These are phyloP conservation scores for Populus davidiana DNA, from an alignment of 345 rosid species.

Conservation along the genomic window DNA sequence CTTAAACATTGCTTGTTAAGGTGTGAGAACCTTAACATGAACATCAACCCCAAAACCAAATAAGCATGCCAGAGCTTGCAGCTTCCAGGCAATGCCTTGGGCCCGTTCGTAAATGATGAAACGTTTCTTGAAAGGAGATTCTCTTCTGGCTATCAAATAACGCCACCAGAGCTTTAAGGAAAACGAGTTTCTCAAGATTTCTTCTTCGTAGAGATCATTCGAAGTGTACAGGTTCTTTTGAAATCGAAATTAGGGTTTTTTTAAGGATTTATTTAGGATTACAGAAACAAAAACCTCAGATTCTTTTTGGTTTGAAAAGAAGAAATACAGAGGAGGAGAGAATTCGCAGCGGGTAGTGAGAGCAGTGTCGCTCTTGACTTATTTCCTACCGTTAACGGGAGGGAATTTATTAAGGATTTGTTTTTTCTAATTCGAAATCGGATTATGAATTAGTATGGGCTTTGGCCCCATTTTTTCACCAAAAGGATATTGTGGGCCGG, in stretches of 20 bases:
- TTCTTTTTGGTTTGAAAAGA: neutral
- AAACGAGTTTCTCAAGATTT: slow-evolving; percentile 77
- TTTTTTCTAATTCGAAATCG: neutral
- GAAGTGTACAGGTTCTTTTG: slow-evolving; percentile 83
- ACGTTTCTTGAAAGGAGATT: slow-evolving; percentile 65
- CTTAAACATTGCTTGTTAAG: too few species aligned
- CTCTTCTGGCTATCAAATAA: slow-evolving; percentile 66
- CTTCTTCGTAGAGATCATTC: slow-evolving; percentile 76
- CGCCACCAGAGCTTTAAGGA: slow-evolving; percentile 97
- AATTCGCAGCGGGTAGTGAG: too few species aligned
- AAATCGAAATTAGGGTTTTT: slow-evolving; percentile 44
- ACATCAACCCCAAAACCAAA: slow-evolving; percentile 81
- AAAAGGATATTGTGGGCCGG: too few species aligned
- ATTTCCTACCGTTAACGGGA: neutral
- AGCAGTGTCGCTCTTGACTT: neutral
- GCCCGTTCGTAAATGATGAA: slow-evolving; percentile 81
- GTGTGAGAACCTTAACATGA: slow-evolving; percentile 15
- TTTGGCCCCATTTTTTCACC: too few species aligned
- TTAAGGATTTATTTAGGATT: neutral
- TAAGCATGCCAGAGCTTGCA: slow-evolving; percentile 88
- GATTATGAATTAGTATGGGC: neutral
- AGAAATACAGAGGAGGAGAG: neutral
- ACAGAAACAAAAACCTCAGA: neutral
- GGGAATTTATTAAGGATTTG: neutral
- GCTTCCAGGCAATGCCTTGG: slow-evolving; percentile 83